These are phyloP conservation scores for Angomonas desouzai DNA, from an alignment of 208 protist genomes.

Conservation along the genomic window DNA sequence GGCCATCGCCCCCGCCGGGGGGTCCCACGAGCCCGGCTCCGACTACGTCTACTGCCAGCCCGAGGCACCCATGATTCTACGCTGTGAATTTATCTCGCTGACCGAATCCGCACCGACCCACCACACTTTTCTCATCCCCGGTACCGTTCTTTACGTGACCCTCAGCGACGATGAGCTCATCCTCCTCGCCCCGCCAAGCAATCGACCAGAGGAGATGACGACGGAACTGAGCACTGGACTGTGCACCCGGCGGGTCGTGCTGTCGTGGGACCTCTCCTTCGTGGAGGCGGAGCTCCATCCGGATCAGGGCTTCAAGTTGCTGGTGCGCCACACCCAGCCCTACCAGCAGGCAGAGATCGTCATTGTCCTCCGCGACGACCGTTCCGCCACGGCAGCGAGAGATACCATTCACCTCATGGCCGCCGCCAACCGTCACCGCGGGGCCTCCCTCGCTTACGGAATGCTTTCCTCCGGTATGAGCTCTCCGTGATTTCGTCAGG, in stretches of 20 bases:
- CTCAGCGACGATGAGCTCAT: conserved; percentile 17
- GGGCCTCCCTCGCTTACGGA: conserved; percentile 31
- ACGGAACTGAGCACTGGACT: conserved; percentile 13
- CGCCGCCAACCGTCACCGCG: conserved; percentile 21
- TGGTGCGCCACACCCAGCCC: conserved; percentile 34
- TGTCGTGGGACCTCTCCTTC: conserved; percentile 42
- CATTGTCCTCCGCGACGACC: conserved; percentile 26
- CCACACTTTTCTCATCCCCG: not conserved
- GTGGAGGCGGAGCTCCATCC: conserved; percentile 16
- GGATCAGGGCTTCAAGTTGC: conserved; percentile 32
- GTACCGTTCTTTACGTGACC: conserved; percentile 2
- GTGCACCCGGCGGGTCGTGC: conserved; percentile 30
- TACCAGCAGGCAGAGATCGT: conserved; percentile 21
- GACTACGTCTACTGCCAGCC: conserved; percentile 9
- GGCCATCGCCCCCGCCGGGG: not conserved
- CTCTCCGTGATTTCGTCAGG: too few relatives aligned
- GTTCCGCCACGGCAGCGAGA: conserved; percentile 22
- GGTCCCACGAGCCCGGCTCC: not conserved
- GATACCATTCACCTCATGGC: conserved; percentile 23
- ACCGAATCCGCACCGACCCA: not conserved
- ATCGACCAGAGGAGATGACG: conserved; percentile 5
- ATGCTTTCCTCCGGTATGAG: conserved; percentile 20
- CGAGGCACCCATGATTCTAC: conserved; percentile 1
- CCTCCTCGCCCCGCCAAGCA: conserved; percentile 11
- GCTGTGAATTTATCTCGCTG: not conserved